phyloP scores from a whole-genome alignment of 2,329 filamentous ascomycete genomes.

The Penicillium janthinellum region DNA sequence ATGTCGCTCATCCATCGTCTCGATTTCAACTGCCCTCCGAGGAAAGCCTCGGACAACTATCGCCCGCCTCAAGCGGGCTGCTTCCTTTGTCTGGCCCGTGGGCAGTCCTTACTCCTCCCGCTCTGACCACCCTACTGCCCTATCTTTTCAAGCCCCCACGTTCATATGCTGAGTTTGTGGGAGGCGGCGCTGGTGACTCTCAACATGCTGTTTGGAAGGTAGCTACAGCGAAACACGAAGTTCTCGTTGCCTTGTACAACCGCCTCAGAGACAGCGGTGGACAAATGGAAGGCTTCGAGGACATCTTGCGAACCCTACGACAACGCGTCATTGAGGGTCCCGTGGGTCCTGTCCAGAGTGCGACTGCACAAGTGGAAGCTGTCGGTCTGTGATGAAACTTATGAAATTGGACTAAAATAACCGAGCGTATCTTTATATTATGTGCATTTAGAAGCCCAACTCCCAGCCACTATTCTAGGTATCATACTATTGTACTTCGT shows the following conservation, averaged over 20 bases:
- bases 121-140: conserved; percentile 54
- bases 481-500: neutral
- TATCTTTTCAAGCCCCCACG: conserved; percentile 60
- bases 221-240: conserved; percentile 60
- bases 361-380: conserved; percentile 39
- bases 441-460: too few species aligned
- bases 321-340: conserved; percentile 47
- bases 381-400: conserved; percentile 32
- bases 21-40: conserved; percentile 46
- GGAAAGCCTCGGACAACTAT: conserved; percentile 39
- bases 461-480: too few species aligned
- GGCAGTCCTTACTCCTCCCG: conserved; percentile 55
- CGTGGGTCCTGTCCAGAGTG: conserved; percentile 38
- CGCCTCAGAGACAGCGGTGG: conserved; percentile 44
- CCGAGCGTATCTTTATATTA: neutral
- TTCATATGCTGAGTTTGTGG: conserved; percentile 60
- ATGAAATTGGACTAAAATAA: conserved; percentile 4
- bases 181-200: conserved; percentile 56
- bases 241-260: conserved; percentile 52
- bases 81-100: conserved; percentile 52
- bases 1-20: conserved; percentile 22
- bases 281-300: conserved; percentile 38
- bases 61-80: conserved; percentile 36
- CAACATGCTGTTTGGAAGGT: conserved; percentile 61
- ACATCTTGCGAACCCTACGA: conserved; percentile 43